phyloP scores from a whole-genome alignment of 2,329 filamentous ascomycete genomes.

The Polychaeton citri region DNA sequence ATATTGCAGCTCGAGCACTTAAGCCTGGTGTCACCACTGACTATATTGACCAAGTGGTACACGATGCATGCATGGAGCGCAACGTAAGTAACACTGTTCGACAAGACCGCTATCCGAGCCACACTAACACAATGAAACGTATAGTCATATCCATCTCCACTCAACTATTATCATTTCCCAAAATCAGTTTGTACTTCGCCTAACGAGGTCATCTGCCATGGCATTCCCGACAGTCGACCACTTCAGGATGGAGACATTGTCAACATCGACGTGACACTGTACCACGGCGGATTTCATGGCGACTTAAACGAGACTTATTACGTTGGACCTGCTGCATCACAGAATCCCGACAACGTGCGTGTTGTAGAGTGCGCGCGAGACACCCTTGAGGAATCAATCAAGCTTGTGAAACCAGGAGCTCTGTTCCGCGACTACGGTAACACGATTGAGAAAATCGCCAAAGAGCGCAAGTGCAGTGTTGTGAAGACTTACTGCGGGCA shows the following conservation, averaged over 20 bases:
- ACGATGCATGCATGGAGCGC: constrained; percentile 87
- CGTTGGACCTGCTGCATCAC: constrained; percentile 73
- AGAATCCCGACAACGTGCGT: constrained; percentile 73
- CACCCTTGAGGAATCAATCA: constrained; percentile 81
- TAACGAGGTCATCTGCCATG: constrained; percentile 98
- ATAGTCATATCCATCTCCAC: constrained; percentile 83
- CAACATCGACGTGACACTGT: constrained; percentile 92
- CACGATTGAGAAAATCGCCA: constrained; percentile 89
- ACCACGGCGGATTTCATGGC: constrained; percentile 88
- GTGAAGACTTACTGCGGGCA: constrained; percentile 95
- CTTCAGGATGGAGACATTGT: constrained; percentile 88
- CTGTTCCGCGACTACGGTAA: constrained; percentile 89
- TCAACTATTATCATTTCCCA: constrained; percentile 93
- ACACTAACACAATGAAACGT: too few species aligned
- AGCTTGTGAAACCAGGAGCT: constrained; percentile 82
- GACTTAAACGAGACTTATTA: constrained; percentile 99
- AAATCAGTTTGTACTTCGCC: constrained; percentile 95
- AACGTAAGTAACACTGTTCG: constrained; percentile 50
- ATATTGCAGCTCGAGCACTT: constrained; percentile 71
- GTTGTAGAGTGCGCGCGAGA: constrained; percentile 84
- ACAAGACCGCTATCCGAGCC: not conserved
- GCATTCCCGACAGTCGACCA: constrained; percentile 82
- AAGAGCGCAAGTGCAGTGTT: constrained; percentile 70
- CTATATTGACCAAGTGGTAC: constrained; percentile 85
- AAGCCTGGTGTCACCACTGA: constrained; percentile 93